Evolutionary conservation across 768 basidiomycete species (phyloP), one percentile per base, ranked within the genome.

Genomic region (Russula abietina): DNA sequence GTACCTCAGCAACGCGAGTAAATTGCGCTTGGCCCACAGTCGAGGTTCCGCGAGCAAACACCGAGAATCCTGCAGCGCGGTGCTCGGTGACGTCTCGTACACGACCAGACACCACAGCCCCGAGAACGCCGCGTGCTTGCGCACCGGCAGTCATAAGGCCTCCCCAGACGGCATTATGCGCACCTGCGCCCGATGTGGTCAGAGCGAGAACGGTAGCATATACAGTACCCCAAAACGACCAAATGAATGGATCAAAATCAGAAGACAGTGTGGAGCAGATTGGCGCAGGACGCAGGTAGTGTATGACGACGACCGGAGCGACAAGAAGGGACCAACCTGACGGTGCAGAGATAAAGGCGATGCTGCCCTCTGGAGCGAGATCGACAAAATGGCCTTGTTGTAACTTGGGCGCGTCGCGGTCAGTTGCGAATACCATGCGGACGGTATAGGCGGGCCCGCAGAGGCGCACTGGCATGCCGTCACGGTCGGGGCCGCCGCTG

Each of bases 111-210:
- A 96, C 87, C 46, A 96, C 77, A 51, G 88, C 91, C 12, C 91
- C 93, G 26, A 77, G 76, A 14, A 85, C 86, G 22, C 81, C 81
- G 60, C 86, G 84, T 14, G 83, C 81, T 70, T 84, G 82, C 1
- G 93, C 93, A 24, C 91, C 91, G 0, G 90, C 89, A 12, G 91
- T 86, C 92, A 93, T 92, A 54, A 92, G 83, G 22, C 93, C 93
- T 26, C 93, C 93, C 93, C 93, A 96, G 7, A 93, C 89, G 4
- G 92, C 91, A 68, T 85, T 88, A 73, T 87, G 88, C 30, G 79
- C 76, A 59, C 84, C 90, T 87, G 71, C 9, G 51, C 45, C n/a
- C 2, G 22, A 19, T 49, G 10, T 39, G 16, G 16, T 57, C 55
- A 43, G 30, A 28, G 22, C 17, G 33, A 53, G 24, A n/a, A 12